Base-by-base conservation (phyloP, 345 rosid species). In the Murraya paniculata region DNA sequence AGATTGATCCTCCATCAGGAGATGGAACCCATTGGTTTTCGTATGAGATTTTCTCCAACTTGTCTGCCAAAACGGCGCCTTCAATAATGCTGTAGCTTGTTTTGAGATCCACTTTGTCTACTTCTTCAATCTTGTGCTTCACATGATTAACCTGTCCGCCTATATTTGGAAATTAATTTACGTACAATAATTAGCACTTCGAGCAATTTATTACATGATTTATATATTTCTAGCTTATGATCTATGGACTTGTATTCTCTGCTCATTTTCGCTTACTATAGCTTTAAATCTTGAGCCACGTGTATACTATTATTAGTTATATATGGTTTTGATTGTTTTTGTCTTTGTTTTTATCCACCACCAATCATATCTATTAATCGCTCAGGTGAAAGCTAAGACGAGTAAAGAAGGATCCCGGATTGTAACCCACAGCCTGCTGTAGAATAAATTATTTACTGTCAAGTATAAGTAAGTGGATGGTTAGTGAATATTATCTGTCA, bases 11-110 rank as follows among this genome's bases (percentile, higher is more conserved):
- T 5, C 89, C 81, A 7, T 36, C 75, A 13, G 77, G 21, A 5
- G 83, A 53, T 2, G 81, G 38, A 67, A 73, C 81, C 4, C 82
- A 82, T 75, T 72, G 80, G 7, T 68, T 11, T 72, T 83, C 86
- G 9, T 82, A 74, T 31, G 58, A 38, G 53, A 86, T 77, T 18
- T 79, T 82, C 72, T 88, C 88, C 5, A 82, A 55, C 33, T 21
- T 56, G 68, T 82, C 74, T 5, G 28, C 50, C 39, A 82, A 22
- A 3, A 70, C 74, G 5, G 80, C 87, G 0, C 88, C 88, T 65
- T 86, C 87, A 7, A 88, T 68, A 30, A 77, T 58, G 7, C 80
- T 73, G 64, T 79, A 79, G 6, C 71, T 50, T 11, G 68, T 67
- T 0, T 13, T 22, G 4, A 80, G 22, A 18, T 57, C 81, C 33